A percentile compares a stretch with the other conserved stretches of the same genome.
Evolutionary conservation across 805 yeast species (phyloP).

Genomic region (Zygoascus flipseniorum): DNA sequence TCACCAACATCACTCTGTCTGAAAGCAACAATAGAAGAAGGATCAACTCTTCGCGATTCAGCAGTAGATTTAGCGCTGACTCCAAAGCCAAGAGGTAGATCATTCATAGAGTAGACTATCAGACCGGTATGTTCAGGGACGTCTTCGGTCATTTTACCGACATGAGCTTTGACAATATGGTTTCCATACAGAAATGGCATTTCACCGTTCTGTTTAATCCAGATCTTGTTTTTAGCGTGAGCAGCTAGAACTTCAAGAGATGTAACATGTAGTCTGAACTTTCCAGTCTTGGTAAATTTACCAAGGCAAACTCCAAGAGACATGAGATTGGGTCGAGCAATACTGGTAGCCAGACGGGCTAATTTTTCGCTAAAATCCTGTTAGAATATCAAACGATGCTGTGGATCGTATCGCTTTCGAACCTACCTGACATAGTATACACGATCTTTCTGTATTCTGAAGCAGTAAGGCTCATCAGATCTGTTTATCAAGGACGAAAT

Average conservation of each 20-base stretch:
- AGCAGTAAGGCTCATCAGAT: conserved; percentile 78
- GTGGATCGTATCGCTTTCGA: not conserved
- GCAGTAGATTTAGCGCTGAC: conserved; percentile 86
- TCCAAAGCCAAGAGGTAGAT: conserved; percentile 91
- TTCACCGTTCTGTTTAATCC: conserved; percentile 97
- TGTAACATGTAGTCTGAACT: conserved; percentile 92
- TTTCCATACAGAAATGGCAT: conserved; percentile 98
- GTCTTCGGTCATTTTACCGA: conserved; percentile 95
- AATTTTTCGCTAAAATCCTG: conserved; percentile 45
- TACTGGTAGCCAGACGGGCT: conserved; percentile 82
- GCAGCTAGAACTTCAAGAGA: conserved; percentile 73
- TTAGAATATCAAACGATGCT: not conserved
- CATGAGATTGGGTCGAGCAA: conserved; percentile 84
- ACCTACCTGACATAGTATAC: conserved; percentile 69
- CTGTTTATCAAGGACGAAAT: conserved; percentile 81
- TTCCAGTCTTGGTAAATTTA: conserved; percentile 95
- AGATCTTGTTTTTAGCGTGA: conserved; percentile 84
- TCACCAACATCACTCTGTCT: conserved; percentile 98
- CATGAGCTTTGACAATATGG: conserved; percentile 91
- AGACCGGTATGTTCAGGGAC: conserved; percentile 98
- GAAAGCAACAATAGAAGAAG: conserved; percentile 90
- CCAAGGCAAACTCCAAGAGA: conserved; percentile 91
- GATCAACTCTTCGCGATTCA: conserved; percentile 81
- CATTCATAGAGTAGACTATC: conserved; percentile 79
- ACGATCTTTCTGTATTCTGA: conserved; percentile 91